A percentile compares a stretch with the other conserved stretches of the same genome.
Evolutionary conservation across 2,329 filamentous ascomycete genomes (phyloP).

Genomic region (Dactylellina cionopaga): DNA sequence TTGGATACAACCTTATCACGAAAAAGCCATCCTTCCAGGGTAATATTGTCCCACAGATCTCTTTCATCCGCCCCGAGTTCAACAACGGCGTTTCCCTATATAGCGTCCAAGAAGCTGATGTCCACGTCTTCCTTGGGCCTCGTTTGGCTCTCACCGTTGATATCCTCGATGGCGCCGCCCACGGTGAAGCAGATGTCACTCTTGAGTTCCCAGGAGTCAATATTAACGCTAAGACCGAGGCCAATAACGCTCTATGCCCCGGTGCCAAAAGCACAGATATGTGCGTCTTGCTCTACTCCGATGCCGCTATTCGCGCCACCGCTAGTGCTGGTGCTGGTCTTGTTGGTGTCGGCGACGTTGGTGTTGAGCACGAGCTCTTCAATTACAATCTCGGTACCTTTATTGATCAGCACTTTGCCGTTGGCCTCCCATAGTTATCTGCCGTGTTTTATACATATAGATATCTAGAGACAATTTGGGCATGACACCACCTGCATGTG

Average conservation of each 20-base stretch:
- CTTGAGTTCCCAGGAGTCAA: slow-evolving; percentile 25
- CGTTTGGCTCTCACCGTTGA: slow-evolving; percentile 9
- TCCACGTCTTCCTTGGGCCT: slow-evolving; percentile 15
- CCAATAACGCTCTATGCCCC: slow-evolving; percentile 11
- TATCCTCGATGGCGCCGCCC: slow-evolving; percentile 2
- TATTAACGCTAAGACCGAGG: neutral
- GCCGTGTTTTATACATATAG: too few species aligned
- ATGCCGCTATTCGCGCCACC: slow-evolving; percentile 11
- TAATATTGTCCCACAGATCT: slow-evolving; percentile 13
- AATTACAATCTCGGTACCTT: slow-evolving; percentile 21
- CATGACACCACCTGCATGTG: too few species aligned
- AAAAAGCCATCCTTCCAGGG: slow-evolving; percentile 15
- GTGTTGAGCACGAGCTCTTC: slow-evolving; percentile 30
- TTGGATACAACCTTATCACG: slow-evolving; percentile 32
- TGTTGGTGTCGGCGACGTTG: slow-evolving; percentile 8
- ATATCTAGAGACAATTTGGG: too few species aligned
- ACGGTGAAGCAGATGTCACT: slow-evolving; percentile 11
- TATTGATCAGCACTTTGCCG: slow-evolving; percentile 7
- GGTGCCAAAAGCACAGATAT: slow-evolving; percentile 3
- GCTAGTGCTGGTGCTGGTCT: slow-evolving; percentile 17
- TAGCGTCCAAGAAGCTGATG: slow-evolving; percentile 9
- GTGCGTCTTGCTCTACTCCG: slow-evolving; percentile 16
- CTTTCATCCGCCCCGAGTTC: neutral
- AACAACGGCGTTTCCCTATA: slow-evolving; percentile 12
- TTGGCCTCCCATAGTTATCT: too few species aligned